Percentiles rank a stretch among this genome's conserved stretches.
These are phyloP conservation scores for Leptodontidium sp. DNA, from an alignment of 2,329 filamentous ascomycete species.

Conservation along the genomic window DNA sequence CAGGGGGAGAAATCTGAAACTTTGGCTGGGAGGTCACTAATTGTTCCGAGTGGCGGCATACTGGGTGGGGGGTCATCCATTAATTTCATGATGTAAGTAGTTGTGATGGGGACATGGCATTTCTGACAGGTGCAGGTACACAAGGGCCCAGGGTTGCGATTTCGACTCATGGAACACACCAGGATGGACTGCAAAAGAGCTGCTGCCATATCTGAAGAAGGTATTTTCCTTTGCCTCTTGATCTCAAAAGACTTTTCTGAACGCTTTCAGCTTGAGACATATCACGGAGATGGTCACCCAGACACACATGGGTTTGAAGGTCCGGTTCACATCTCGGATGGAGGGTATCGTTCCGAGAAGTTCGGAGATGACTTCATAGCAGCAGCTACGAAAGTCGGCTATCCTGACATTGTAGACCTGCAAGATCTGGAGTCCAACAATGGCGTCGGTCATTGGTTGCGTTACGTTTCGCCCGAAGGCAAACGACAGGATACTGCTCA, in stretches of 20 bases:
- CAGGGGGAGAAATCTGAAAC: background rate
- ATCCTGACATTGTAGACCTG: conserved; percentile 58
- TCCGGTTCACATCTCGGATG: conserved; percentile 61
- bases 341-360: conserved; percentile 51
- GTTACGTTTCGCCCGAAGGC: conserved; percentile 57
- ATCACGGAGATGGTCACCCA: conserved; percentile 41
- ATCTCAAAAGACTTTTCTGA: background rate
- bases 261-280: conserved; percentile 59
- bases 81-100: conserved; percentile 16
- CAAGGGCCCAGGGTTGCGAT: conserved; percentile 14
- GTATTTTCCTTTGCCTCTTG: background rate
- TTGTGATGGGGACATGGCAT: background rate
- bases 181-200: conserved; percentile 13
- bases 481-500: conserved; percentile 62
- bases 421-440: conserved; percentile 53
- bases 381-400: conserved; percentile 55
- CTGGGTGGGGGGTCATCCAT: conserved; percentile 8
- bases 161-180: conserved; percentile 17
- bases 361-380: conserved; percentile 58
- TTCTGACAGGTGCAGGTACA: conserved; percentile 6
- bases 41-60: conserved; percentile 4
- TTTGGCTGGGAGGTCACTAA: background rate
- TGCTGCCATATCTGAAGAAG: conserved; percentile 15
- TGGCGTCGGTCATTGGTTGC: conserved; percentile 51
- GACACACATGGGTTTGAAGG: conserved; percentile 59